Conservation (phyloP, 2,329 filamentous ascomycete species). For the Chalaropsis ovoidea region DNA sequence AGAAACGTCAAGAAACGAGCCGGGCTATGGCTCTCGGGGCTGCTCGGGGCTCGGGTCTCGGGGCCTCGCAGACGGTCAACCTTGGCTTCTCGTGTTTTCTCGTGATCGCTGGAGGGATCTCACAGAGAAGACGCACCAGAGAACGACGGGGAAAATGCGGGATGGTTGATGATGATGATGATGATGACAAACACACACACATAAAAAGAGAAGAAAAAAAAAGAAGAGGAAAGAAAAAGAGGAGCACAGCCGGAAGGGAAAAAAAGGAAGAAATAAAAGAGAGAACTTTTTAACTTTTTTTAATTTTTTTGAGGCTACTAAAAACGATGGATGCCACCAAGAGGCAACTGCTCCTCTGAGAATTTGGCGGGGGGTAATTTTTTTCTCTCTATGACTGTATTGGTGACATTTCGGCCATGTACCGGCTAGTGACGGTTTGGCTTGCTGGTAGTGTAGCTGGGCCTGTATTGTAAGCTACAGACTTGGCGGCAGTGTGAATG, state of each 20-base stretch:
- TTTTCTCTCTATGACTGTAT: conserved; percentile 1
- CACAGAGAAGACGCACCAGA: conserved; percentile 19
- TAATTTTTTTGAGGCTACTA: conserved; percentile 1
- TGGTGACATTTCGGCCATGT: conserved; percentile 6
- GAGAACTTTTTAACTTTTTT: background rate
- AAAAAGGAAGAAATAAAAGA: background rate
- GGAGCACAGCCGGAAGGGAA: background rate
- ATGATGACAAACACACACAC: conserved; percentile 15
- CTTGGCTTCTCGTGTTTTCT: conserved; percentile 17
- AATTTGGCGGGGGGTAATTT: conserved; percentile 4
- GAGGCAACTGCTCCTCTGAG: background rate
- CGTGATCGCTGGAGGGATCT: conserved; percentile 17
- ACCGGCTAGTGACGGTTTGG: background rate
- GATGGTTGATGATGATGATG: conserved; percentile 13
- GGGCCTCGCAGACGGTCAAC: background rate
- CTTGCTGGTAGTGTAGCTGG: background rate
- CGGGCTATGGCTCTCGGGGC: conserved; percentile 2
- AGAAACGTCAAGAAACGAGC: background rate
- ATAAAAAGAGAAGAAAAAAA: background rate
- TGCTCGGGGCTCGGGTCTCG: background rate
- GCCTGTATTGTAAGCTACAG: background rate
- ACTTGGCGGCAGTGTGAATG: background rate
- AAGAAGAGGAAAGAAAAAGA: conserved; percentile 11
- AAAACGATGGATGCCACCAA: conserved; percentile 2
- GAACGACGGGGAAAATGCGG: conserved; percentile 7